Evolutionary conservation across 2,329 filamentous ascomycete genomes (phyloP).

Genomic region (Apiospora koreana): DNA sequence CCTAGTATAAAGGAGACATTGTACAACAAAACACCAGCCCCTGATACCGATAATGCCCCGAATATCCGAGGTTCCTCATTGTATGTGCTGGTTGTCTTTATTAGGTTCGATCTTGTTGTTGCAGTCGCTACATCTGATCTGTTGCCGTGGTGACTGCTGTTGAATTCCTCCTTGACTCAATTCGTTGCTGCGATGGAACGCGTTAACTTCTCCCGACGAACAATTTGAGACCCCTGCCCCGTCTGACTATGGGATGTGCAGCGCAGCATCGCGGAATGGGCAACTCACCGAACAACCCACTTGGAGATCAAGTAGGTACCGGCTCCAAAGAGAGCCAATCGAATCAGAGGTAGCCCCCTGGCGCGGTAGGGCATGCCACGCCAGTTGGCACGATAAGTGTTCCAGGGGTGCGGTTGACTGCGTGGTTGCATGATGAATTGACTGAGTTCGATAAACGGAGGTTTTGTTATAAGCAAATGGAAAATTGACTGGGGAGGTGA

Average conservation of each 20-base stretch:
- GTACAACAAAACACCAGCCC: no score
- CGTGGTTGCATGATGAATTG: neutral
- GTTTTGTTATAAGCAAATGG: neutral
- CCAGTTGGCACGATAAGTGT: neutral
- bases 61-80: neutral
- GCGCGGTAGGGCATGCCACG: neutral
- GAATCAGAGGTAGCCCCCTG: neutral
- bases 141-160: neutral
- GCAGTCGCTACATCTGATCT: neutral
- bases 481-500: neutral
- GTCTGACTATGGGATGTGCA: no score
- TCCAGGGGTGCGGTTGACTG: neutral
- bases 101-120: neutral
- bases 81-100: neutral
- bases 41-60: no score
- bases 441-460: no score
- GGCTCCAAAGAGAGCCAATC: neutral
- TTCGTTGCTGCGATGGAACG: neutral
- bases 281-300: neutral
- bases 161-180: neutral
- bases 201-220: no score
- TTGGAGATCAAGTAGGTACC: slow-evolving; percentile 1
- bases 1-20: no score
- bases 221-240: no score
- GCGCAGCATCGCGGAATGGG: no score